Percentiles rank a stretch among this genome's conserved stretches.
Conservation (phyloP, 2,329 filamentous ascomycete species). For the Fusarium citri region DNA sequence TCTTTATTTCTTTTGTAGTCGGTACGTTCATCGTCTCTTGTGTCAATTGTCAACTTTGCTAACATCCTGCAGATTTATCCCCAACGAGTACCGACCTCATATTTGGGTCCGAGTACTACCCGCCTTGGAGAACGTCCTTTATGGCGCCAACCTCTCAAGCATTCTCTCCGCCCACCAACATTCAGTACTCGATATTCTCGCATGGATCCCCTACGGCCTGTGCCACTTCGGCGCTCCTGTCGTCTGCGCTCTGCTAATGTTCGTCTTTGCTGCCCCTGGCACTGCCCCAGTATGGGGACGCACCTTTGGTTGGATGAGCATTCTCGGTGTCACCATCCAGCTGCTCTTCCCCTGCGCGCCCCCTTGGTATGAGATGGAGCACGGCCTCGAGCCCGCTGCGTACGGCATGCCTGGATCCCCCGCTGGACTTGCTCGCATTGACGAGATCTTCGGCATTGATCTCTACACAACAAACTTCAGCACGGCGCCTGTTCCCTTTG, state of each 20-base stretch:
- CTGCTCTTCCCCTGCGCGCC: conserved; percentile 92
- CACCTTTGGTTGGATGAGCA: conserved; percentile 92
- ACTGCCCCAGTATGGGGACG: conserved; percentile 86
- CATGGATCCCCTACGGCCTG: conserved; percentile 93
- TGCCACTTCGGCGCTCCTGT: conserved; percentile 90
- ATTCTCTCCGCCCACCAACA: conserved; percentile 92
- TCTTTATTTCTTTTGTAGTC: conserved; percentile 90
- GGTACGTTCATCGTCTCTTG: conserved; percentile 68
- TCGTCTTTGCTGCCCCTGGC: conserved; percentile 88
- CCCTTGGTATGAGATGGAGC: conserved; percentile 96
- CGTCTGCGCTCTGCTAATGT: conserved; percentile 81
- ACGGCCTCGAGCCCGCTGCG: conserved; percentile 89
- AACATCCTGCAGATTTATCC: conserved; percentile 76
- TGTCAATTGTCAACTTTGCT: background rate
- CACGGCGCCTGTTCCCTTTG: conserved; percentile 90
- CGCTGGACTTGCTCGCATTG: conserved; percentile 88
- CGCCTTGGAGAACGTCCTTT: conserved; percentile 94
- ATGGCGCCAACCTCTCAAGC: conserved; percentile 95
- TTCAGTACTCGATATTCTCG: conserved; percentile 84
- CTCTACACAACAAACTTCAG: conserved; percentile 94
- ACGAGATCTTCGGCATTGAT: conserved; percentile 89
- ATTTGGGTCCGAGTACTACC: conserved; percentile 97
- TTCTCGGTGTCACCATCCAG: conserved; percentile 88
- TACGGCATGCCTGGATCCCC: conserved; percentile 92
- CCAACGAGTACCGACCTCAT: conserved; percentile 85